Percentiles rank a stretch among this genome's conserved stretches.
Evolutionary conservation across 331 rosid genomes (phyloP).

Genomic region (Quercus lobata): DNA sequence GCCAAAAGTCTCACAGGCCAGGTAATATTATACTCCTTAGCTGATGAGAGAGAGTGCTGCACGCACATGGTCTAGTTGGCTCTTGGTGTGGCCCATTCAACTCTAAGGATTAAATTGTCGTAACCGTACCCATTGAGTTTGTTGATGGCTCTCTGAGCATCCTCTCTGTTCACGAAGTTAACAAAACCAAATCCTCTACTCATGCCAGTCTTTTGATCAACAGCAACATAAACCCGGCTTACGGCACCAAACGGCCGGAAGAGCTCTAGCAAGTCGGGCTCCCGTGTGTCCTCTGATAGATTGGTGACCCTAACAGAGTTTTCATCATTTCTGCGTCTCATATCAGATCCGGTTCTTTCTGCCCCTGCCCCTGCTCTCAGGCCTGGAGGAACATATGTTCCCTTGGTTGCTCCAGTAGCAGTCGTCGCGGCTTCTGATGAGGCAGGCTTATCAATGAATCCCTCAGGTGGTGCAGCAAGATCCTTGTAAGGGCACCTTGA

Average conservation of each 20-base stretch:
- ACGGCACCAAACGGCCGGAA: constrained; percentile 93
- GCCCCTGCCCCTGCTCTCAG: constrained; percentile 73
- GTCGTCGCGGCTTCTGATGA: constrained; percentile 41
- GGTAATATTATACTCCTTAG: neutral
- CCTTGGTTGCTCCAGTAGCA: constrained; percentile 45
- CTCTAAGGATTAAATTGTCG: constrained; percentile 93
- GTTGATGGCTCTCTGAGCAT: constrained; percentile 91
- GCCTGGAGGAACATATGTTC: constrained; percentile 83
- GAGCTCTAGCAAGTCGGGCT: constrained; percentile 86
- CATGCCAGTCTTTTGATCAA: constrained; percentile 84
- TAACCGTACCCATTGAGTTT: constrained; percentile 99
- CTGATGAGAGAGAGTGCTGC: neutral
- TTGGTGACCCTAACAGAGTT: constrained; percentile 97
- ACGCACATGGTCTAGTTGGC: constrained; percentile 34
- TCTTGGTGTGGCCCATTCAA: constrained; percentile 99
- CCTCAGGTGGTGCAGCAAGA: constrained; percentile 59
- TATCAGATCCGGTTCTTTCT: constrained; percentile 67
- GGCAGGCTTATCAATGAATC: constrained; percentile 56
- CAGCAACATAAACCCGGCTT: constrained; percentile 89
- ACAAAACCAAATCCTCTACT: constrained; percentile 99
- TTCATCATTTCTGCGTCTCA: constrained; percentile 94
- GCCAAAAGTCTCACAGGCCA: neutral
- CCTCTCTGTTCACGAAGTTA: constrained; percentile 90
- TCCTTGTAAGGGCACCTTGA: constrained; percentile 96
- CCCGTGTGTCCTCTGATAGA: constrained; percentile 94